Base-by-base conservation (phyloP, 306 rosid genomes). In the Fagus sylvatica region DNA sequence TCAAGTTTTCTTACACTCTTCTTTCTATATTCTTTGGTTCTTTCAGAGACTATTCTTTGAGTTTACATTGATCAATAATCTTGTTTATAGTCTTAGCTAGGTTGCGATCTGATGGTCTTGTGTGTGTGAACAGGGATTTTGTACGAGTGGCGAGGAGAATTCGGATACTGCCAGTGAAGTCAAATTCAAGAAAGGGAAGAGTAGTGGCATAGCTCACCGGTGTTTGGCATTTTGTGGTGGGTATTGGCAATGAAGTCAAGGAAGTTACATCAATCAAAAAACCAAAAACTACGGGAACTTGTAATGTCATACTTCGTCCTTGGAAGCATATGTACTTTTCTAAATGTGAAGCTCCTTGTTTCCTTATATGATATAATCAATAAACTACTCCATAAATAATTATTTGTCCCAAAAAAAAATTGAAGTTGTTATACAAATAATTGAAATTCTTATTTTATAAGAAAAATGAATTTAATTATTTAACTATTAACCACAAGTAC, bases 81-180 rank as follows among this genome's bases (percentile, higher is more conserved):
- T 22, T 22, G 28, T 22, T 22, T 22, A 22, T 46, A 9, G 51
- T 46, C 51, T 46, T 46, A 46, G 15, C 51, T 10, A 46, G 51
- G 51, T 46, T 46, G 51, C 51, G 15, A 46, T 66, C 53, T 51
- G 57, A 70, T 53, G 70, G 12, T 53, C 65, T 30, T 51, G 30
- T 61, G 32, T 57, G 76, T 79, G 74, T 42, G 5, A 72, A 75
- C 74, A 93, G 97, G 85, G 96, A 91, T 83, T 93, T 93, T 54
- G 89, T 91, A 70, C 93, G 96, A 30, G 96, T 93, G 77, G 97
- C 96, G 12, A 91, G 87, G 87, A 90, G 98, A 83, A 91, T 93
- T 79, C 81, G 97, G 74, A 88, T 93, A 75, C 74, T 93, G 49
- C 97, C 97, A 4, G 78, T 82, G 3, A 91, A 91, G 79, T 84